Conservation (phyloP, 345 rosid genomes). For the Abelmoschus esculentus region DNA sequence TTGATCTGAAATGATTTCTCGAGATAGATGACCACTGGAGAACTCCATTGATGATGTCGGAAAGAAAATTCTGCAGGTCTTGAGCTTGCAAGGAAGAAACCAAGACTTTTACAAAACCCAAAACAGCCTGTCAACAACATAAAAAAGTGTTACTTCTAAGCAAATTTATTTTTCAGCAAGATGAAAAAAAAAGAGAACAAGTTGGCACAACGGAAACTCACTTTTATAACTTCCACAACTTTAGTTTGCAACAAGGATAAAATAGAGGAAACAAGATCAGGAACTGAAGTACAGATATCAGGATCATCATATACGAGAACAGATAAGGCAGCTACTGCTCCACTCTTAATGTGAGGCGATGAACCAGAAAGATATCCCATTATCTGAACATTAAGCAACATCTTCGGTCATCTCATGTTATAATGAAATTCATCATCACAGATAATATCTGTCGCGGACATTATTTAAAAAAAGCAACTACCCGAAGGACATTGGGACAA, state of each 20-base stretch:
- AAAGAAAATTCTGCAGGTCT: constrained; percentile 55
- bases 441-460: background rate
- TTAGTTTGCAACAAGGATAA: constrained; percentile 78
- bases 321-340: constrained; percentile 89
- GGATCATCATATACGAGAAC: constrained; percentile 60
- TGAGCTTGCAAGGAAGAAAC: constrained; percentile 60
- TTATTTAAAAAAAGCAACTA: background rate
- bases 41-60: constrained; percentile 46
- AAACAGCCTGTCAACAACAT: constrained; percentile 52
- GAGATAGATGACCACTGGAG: constrained; percentile 83
- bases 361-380: constrained; percentile 85
- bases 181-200: background rate
- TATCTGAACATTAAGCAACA: constrained; percentile 40
- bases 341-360: constrained; percentile 88
- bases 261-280: constrained; percentile 67
- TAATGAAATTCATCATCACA: background rate
- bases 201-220: constrained; percentile 17
- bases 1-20: constrained; percentile 77
- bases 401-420: background rate
- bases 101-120: constrained; percentile 82
- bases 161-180: background rate
- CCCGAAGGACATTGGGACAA: background rate
- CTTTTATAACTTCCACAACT: constrained; percentile 76
- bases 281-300: constrained; percentile 45
- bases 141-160: background rate